Base-by-base conservation (phyloP, 768 basidiomycete species). In the Kwoniella newhampshirensis region DNA sequence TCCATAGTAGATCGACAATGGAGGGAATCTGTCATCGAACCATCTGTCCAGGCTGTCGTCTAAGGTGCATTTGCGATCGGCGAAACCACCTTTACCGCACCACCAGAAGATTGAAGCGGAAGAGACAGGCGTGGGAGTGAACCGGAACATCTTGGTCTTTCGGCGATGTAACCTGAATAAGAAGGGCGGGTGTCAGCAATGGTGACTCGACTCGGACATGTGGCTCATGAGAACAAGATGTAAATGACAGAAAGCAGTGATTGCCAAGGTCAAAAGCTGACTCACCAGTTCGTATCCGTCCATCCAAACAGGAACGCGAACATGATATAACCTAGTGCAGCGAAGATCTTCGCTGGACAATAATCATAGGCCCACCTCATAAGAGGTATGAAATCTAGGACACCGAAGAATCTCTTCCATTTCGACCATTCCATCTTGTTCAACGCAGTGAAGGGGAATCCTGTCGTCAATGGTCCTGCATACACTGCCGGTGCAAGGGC, bases 401-500 rank as follows among this genome's bases (percentile, higher is more conserved):
- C 80, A 59, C 79, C 81, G 60, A 82, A 82, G 51, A 80, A 63
- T 44, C 77, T 60, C 51, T 77, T 77, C 81, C 80, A 81, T 2
- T 71, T 72, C 27, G 65, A 74, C 81, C 81, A 82, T 45, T 80
- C 77, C 64, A 81, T 71, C 51, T 73, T 75, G 57, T 78, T 79
- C 28, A 82, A 70, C 26, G 71, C 67, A 1, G 75, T 78, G 60
- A 82, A 82, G 0, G 80, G 81, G 70, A 81, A 81, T 0, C 80
- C 80, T 41, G 73, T 75, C 0, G 80, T 81, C 44, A 81, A 63
- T 2, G 80, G 80, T 0, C 81, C 81, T 3, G 80, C 80, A 63
- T 79, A 82, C 2, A 82, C 81, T 12, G 81, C 81, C 0, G 81
- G 81, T 0, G 80, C 81, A 30, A 82, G 77, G 6, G 81, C 81